phyloP scores from a whole-genome alignment of 164 flowering plant species.

The Houttuynia cordata region DNA sequence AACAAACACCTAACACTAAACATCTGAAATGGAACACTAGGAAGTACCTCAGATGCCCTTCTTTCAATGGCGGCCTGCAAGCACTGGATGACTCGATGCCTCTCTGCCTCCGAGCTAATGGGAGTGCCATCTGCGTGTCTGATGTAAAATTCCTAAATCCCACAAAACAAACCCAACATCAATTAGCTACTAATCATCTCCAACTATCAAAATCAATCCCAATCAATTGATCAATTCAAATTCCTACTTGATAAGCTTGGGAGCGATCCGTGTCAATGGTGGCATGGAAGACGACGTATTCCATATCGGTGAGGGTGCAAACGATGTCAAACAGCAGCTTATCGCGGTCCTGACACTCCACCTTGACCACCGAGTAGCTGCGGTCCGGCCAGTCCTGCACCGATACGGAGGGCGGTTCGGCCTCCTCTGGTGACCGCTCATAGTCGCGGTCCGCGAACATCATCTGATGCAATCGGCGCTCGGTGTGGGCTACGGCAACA shows the following conservation, averaged over 20 bases:
- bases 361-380: conserved; percentile 23
- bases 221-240: neutral
- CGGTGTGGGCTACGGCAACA: conserved; percentile 44
- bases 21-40: neutral
- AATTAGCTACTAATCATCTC: neutral
- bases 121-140: conserved; percentile 77
- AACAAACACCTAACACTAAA: too few relatives aligned
- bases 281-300: conserved; percentile 26
- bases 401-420: conserved; percentile 8
- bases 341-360: conserved; percentile 20
- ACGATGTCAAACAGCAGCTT: conserved; percentile 20
- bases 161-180: neutral
- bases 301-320: conserved; percentile 28
- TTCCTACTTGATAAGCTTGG: conserved; percentile 16
- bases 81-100: neutral
- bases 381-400: conserved; percentile 22
- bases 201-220: too few relatives aligned
- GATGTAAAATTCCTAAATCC: conserved; percentile 69
- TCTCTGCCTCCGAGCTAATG: conserved; percentile 44
- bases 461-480: conserved; percentile 82
- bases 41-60: conserved; percentile 71
- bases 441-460: conserved; percentile 93
- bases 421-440: conserved; percentile 16
- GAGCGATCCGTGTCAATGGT: conserved; percentile 12
- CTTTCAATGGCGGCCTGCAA: conserved; percentile 63